Base-by-base conservation (phyloP, 2,329 filamentous ascomycete genomes). In the Hypomyces rosellus region DNA sequence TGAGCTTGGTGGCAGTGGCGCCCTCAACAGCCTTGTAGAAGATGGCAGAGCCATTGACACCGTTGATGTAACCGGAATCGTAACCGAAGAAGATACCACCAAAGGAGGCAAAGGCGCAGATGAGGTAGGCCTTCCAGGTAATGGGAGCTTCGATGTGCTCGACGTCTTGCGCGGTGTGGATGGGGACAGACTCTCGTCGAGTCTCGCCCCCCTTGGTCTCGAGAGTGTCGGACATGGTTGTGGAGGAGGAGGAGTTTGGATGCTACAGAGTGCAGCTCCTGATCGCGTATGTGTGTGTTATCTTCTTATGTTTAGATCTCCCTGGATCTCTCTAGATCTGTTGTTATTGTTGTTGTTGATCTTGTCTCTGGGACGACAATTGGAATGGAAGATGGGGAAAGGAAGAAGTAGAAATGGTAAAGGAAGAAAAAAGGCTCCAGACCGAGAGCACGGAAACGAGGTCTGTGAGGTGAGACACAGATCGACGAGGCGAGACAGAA, bases 61-160 rank as follows among this genome's bases (percentile, higher is more conserved):
- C 82, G 65, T 81, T 82, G 73, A 88, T 87, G 70, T 86, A 87
- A 59, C 86, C 86, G 39, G 85, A 87, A 62, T 89, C 86, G 69
- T 87, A 90, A 45, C 86, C 86, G 69, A 89, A 87, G 73, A 89
- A 85, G 69, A 88, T 86, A 67, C 81, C 84, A 61, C 84, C 84
- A 54, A 86, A 85, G 34, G 83, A 81, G 53, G 84, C 84, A 56
- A 86, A 87, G 56, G 81, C 83, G 67, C 83, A 86, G 63, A 86
- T 78, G 46, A 85, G 54, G 66, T 87, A 86, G 50, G 83, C 83
- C 73, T 84, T 82, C 69, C 80, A 69, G 57, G 83, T 86, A 59
- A 86, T 77, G 58, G 84, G 82, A 12, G 84, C 83, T 74, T 87
- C 84, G 63, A 86, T 77, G 55, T 76, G 73, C 57, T 73, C 71